Percentiles rank a stretch among this genome's conserved stretches.
These are phyloP conservation scores for Picea engelmannii DNA, from an alignment of 83 land plant genomes.

Conservation along the genomic window DNA sequence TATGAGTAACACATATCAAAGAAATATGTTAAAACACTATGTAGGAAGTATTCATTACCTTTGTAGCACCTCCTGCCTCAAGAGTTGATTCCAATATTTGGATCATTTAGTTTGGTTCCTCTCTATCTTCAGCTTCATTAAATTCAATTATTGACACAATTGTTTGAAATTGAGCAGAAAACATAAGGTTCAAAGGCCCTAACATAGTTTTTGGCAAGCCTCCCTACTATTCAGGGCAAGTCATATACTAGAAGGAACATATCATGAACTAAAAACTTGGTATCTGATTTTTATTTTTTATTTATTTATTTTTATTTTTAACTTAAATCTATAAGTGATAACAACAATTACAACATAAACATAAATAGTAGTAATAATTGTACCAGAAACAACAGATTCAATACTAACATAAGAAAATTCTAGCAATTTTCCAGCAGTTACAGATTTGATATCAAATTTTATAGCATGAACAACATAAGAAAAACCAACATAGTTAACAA, in stretches of 20 bases:
- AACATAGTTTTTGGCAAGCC: constrained; percentile 42
- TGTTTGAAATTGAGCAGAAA: constrained; percentile 59
- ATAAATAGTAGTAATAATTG: too few relatives aligned
- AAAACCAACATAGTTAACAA: too few relatives aligned
- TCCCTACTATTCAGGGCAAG: constrained; percentile 66
- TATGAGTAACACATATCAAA: not conserved
- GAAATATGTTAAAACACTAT: not conserved
- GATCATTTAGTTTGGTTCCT: constrained; percentile 10
- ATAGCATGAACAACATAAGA: too few relatives aligned
- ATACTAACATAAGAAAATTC: too few relatives aligned
- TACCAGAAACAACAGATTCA: too few relatives aligned
- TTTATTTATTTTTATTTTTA: too few relatives aligned
- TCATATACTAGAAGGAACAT: constrained; percentile 79
- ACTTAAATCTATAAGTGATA: too few relatives aligned
- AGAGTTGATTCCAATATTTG: constrained; percentile 56
- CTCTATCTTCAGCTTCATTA: constrained; percentile 40
- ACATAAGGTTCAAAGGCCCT: constrained; percentile 52
- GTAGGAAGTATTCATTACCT: constrained; percentile 42
- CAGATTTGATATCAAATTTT: too few relatives aligned
- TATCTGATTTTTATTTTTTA: too few relatives aligned
- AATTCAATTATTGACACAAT: constrained; percentile 63
- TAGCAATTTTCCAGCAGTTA: too few relatives aligned
- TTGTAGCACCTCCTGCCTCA: constrained; percentile 69
- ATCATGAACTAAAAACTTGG: not conserved
- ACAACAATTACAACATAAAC: too few relatives aligned